These are phyloP conservation scores for Epichloe sp. DNA, from an alignment of 2,329 filamentous ascomycete genomes.

Conservation along the genomic window DNA sequence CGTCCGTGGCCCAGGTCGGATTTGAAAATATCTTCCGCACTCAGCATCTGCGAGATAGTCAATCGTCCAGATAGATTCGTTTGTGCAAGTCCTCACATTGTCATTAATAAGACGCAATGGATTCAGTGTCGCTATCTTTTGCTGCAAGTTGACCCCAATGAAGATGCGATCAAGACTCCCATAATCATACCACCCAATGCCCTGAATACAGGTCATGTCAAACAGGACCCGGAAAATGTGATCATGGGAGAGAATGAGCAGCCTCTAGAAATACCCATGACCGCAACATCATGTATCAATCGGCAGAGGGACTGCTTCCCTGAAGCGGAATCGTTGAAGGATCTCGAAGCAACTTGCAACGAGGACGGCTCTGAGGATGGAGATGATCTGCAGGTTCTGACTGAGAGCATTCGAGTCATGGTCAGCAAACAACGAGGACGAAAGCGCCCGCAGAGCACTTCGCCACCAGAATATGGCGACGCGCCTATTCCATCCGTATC, in stretches of 20 bases:
- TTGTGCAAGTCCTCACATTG: constrained; percentile 45
- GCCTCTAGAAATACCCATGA: constrained; percentile 14
- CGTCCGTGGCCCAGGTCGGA: constrained; percentile 53
- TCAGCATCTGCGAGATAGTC: constrained; percentile 77
- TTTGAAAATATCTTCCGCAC: constrained; percentile 42
- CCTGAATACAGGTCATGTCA: constrained; percentile 10
- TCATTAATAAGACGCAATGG: constrained; percentile 68
- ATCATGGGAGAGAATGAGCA: constrained; percentile 2
- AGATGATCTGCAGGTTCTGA: constrained; percentile 2
- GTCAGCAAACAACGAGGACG: not conserved
- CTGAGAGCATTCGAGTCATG: not conserved
- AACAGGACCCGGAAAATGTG: constrained; percentile 13
- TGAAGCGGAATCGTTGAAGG: not conserved
- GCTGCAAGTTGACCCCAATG: constrained; percentile 19
- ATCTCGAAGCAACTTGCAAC: not conserved
- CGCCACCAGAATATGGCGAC: not conserved
- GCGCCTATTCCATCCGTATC: not conserved
- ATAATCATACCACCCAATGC: constrained; percentile 5
- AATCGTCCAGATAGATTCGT: constrained; percentile 55
- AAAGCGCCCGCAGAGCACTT: not conserved
- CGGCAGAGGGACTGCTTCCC: not conserved
- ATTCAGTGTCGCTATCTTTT: constrained; percentile 83
- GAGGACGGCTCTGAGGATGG: not conserved
- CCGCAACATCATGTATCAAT: constrained; percentile 12
- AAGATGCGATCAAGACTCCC: constrained; percentile 3